Conservation (phyloP, 345 rosid species). For the Lenwebbia sp. region DNA sequence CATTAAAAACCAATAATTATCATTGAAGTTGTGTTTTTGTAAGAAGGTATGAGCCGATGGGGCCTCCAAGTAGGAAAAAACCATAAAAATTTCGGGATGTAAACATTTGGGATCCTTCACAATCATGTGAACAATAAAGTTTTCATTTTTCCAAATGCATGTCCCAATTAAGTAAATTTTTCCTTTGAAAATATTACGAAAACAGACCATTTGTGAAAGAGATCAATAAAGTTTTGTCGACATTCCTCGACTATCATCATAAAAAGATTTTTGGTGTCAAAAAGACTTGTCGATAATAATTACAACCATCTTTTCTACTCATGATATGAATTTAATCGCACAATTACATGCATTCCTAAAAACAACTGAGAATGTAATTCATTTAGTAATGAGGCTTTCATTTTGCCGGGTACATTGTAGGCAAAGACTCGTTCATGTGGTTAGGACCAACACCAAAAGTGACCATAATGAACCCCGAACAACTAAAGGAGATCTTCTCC, state of each 20-base stretch:
- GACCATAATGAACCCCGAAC: constrained; percentile 22
- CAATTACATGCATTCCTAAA: background rate
- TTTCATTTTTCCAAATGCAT: background rate
- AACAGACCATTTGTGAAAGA: background rate
- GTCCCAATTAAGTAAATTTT: no score
- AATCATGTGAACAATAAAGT: background rate
- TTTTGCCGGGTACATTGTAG: constrained; percentile 3
- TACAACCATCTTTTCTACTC: background rate
- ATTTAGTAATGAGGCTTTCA: background rate
- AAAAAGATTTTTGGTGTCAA: background rate
- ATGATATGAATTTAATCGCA: background rate
- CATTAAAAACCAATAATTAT: background rate
- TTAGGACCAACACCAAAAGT: constrained; percentile 26
- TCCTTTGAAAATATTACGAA: no score
- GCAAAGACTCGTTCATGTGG: constrained; percentile 34
- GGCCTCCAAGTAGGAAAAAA: background rate
- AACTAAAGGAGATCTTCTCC: constrained; percentile 20
- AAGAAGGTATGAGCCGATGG: no score
- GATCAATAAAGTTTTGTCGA: background rate
- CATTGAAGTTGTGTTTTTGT: background rate
- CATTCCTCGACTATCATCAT: background rate
- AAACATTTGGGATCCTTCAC: background rate
- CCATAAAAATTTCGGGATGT: background rate
- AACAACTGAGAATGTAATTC: background rate
- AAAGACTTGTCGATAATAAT: background rate